Base-by-base conservation (phyloP, 23 red algal species). In the Cyanidioschyzon merolae region DNA sequence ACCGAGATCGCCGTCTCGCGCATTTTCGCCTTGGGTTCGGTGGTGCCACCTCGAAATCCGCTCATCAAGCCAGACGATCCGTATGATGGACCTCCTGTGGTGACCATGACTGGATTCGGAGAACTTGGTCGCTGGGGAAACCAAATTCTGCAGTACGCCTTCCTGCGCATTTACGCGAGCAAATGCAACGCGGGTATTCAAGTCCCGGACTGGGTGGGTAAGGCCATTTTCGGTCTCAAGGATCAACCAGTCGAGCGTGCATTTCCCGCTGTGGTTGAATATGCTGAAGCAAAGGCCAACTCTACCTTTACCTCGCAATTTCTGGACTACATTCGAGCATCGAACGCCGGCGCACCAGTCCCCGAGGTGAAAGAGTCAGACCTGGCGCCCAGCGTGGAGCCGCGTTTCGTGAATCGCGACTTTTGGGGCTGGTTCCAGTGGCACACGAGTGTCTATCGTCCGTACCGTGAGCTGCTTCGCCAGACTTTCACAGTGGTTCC, bases 351-450 rank as follows among this genome's bases (percentile, higher is more conserved):
- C 0, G 50, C 51, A 39, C 40, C 82, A 21, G 94, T 98, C 0
- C 31, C 3, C 29, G 84, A 98, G 57, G 37, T 98, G 45, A 18
- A 39, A 1, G 82, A 83, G 37, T 63, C 51, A 7, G 79, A 79
- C 24, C 27, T 34, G 0, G 1, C 67, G 18, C 39, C 76, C 0
- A 40, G 67, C 1, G 50, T 40, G 27, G 16, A 21, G 25, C n/a
- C 63, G n/a, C 3, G 3, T 32, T 59, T 81, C 34, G 37, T 58
- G 38, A 98, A 98, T 37, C 80, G 88, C 18, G 94, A 98, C 57
- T 35, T 98, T 15, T 98, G 94, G 94, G 94, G 94, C n/a, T 98
- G 94, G 94, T 98, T 98, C 86, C 94, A 98, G 67, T 98, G 94
- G 94, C 94, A 98, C 79, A 98, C 80, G 24, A 67, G 85, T 39